phyloP scores from a whole-genome alignment of 208 protist species.

The Acanthamoeba divionensis region DNA sequence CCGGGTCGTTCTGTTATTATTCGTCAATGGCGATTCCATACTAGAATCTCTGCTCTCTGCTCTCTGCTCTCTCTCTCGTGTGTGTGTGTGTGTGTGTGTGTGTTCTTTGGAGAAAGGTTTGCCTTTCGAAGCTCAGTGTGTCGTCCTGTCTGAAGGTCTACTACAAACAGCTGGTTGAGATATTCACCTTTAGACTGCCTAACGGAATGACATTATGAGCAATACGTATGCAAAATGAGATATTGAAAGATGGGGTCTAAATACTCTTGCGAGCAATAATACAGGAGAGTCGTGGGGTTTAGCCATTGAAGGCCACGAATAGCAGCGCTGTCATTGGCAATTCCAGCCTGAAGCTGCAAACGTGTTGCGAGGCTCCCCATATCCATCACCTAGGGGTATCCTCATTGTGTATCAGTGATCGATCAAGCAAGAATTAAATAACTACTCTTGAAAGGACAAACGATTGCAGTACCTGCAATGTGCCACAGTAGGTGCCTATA shows the following conservation, averaged over 20 bases:
- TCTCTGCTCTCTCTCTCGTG: background rate
- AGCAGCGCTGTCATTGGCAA: too few species aligned
- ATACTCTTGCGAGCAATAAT: slow-evolving; percentile 30
- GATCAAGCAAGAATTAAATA: background rate
- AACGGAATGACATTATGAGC: too few species aligned
- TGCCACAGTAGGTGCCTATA: slow-evolving; percentile 35
- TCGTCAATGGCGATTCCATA: too few species aligned
- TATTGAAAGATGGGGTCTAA: background rate
- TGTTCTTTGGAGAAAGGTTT: background rate
- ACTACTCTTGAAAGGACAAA: background rate
- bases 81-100: background rate
- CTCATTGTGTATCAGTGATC: too few species aligned
- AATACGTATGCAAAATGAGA: background rate
- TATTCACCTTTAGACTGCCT: background rate
- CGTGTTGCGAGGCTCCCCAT: background rate
- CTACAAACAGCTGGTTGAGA: background rate
- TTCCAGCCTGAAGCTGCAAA: background rate
- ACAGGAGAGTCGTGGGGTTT: background rate
- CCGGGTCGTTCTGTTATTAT: too few species aligned
- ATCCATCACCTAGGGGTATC: background rate
- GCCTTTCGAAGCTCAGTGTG: slow-evolving; percentile 1
- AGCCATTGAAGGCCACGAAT: slow-evolving; percentile 24
- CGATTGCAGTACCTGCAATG: background rate
- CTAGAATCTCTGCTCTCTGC: too few species aligned
- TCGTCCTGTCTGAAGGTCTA: slow-evolving; percentile 21